Percentiles rank a stretch among this genome's conserved stretches.
These are phyloP conservation scores for Ceratocystis cubensis DNA, from an alignment of 2,329 filamentous ascomycete species.

Conservation along the genomic window DNA sequence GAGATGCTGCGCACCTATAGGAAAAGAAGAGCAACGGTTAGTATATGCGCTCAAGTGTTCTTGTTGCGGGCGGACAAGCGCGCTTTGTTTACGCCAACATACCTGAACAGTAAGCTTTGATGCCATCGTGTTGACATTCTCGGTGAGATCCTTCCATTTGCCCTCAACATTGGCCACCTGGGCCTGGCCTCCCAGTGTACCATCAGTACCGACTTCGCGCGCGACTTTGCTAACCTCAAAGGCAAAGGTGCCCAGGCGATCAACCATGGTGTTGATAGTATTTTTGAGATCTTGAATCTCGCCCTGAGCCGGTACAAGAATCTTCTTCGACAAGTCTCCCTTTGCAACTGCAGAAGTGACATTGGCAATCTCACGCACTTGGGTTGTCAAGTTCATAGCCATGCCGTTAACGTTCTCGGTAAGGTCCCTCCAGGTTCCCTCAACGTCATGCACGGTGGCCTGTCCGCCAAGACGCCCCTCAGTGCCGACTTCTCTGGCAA, in stretches of 20 bases:
- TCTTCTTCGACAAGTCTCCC: conserved; percentile 91
- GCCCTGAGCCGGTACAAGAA: conserved; percentile 82
- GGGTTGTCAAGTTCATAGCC: conserved; percentile 95
- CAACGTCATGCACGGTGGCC: conserved; percentile 88
- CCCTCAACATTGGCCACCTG: conserved; percentile 90
- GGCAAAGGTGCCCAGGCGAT: conserved; percentile 88
- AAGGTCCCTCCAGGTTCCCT: conserved; percentile 92
- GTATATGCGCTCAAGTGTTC: neutral
- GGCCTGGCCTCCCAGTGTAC: conserved; percentile 84
- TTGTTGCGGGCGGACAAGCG: neutral
- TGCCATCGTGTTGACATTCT: conserved; percentile 72
- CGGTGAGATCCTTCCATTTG: conserved; percentile 95
- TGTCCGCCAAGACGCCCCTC: conserved; percentile 90
- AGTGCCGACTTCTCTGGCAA: conserved; percentile 91
- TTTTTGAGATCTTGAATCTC: conserved; percentile 93
- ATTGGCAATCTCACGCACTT: conserved; percentile 93
- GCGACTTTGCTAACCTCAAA: conserved; percentile 94
- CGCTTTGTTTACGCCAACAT: conserved; percentile 22
- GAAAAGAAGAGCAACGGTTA: conserved; percentile 2
- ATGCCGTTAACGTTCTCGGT: conserved; percentile 96
- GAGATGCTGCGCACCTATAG: conserved; percentile 75
- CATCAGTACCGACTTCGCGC: conserved; percentile 90
- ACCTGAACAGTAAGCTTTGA: conserved; percentile 55
- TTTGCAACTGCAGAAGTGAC: conserved; percentile 92
- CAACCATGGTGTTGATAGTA: conserved; percentile 98